Percentiles rank a stretch among this genome's conserved stretches.
These are phyloP conservation scores for Spathaspora girioi DNA, from an alignment of 805 yeast species.

Conservation along the genomic window DNA sequence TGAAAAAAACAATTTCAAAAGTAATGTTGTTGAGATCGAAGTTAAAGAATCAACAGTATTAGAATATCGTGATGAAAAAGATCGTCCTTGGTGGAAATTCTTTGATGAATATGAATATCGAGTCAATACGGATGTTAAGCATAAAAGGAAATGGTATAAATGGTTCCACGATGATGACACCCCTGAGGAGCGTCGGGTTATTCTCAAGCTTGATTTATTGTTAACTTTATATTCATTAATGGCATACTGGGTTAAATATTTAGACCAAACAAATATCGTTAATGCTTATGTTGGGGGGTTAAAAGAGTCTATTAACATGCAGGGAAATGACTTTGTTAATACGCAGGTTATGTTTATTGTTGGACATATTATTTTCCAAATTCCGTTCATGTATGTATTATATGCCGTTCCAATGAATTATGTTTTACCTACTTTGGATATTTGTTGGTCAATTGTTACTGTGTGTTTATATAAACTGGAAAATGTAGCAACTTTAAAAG, in stretches of 20 bases:
- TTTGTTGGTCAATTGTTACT: slow-evolving; percentile 68
- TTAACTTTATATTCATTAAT: slow-evolving; percentile 31
- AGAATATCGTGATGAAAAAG: slow-evolving; percentile 33
- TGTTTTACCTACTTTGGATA: slow-evolving; percentile 52
- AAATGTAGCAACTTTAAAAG: slow-evolving; percentile 51
- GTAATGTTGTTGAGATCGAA: slow-evolving; percentile 4
- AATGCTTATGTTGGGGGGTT: slow-evolving; percentile 71
- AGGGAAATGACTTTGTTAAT: slow-evolving; percentile 60
- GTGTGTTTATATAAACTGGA: slow-evolving; percentile 50
- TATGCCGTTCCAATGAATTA: slow-evolving; percentile 54
- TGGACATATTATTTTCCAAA: slow-evolving; percentile 58
- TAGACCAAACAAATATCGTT: slow-evolving; percentile 57
- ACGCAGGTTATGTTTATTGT: slow-evolving; percentile 56
- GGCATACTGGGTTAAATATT: slow-evolving; percentile 63
- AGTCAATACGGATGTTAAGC: slow-evolving; percentile 24
- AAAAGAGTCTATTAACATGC: slow-evolving; percentile 51
- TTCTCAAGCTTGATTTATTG: slow-evolving; percentile 28
- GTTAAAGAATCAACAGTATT: neutral
- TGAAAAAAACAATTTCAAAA: slow-evolving; percentile 1
- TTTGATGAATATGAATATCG: slow-evolving; percentile 62
- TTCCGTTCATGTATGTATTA: slow-evolving; percentile 58
- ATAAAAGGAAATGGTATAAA: slow-evolving; percentile 28
- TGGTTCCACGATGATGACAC: slow-evolving; percentile 51
- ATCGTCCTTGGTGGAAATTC: slow-evolving; percentile 32
- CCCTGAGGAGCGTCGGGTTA: slow-evolving; percentile 27